Evolutionary conservation across 257 asterid genomes (phyloP), one percentile per base, ranked within the genome.

Genomic region (Phtheirospermum japonicum): DNA sequence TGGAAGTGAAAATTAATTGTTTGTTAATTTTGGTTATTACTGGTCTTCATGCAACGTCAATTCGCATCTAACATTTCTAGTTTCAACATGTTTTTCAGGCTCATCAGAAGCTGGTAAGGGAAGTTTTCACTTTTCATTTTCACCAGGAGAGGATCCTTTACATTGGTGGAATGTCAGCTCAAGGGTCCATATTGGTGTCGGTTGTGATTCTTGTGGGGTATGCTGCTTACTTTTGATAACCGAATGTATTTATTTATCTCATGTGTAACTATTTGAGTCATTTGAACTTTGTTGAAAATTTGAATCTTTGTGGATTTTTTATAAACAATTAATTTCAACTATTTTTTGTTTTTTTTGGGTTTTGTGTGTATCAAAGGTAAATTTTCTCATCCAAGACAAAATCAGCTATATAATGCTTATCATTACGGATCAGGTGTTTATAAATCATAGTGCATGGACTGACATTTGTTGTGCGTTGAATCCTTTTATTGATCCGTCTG

Each of bases 181-280:
- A 46, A 71, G 57, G 19, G 72, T 81, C 39, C 91, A 84, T 31
- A 16, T 65, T 56, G 69, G 75, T 57, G 79, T 45, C 62, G 86
- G 91, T 48, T 84, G 91, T 65, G 91, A 84, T 73, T 63, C 65
- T 53, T 84, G 91, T 73, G 91, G 88, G 88, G 91, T 84, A 81
- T 39, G 81, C 51, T 72, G 11, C 55, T 60, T 32, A 26, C 52
- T 33, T 43, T 52, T 26, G 28, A 57, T 46, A 18, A 7, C 36
- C 30, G 9, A 28, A 55, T 34, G 32, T 9, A 43, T 64, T 49
- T 34, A 10, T 20, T 50, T 50, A 6, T 42, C 48, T 1, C 13
- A 68, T 36, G 59, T 28, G 53, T 51, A 50, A 28, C 7, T 2
- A n/a, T 34, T 50, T 4, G n/a, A n/a, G n/a, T n/a, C n/a, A n/a